Evolutionary conservation across 345 rosid genomes (phyloP), one percentile per base, ranked within the genome.

Genomic region (Euphorbia pulcherrima): DNA sequence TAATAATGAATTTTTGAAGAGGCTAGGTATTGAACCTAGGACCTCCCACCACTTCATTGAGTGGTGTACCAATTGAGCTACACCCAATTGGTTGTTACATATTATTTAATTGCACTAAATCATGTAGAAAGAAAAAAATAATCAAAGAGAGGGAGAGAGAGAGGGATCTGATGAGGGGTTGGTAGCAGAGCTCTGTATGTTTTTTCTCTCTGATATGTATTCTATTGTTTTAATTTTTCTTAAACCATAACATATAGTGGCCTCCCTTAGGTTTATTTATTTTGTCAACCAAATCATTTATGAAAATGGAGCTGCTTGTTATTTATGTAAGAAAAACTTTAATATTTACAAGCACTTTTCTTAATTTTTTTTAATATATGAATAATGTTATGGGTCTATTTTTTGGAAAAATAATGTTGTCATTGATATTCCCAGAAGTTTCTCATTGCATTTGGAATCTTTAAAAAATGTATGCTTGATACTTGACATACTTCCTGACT

Each of bases 401-500:
- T n/a, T 47, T 47, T 13, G n/a, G 2, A 47, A 52, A 52, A 13
- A 4, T 52, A 21, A 52, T 20, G 56, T 52, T 21, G 39, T 53
- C 47, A 29, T 60, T 41, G 53, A 63, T n/a, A 4, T 28, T 51
- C 13, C 24, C 28, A 29, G 35, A 23, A 67, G 13, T 50, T 70
- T 74, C 33, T 58, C 16, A 27, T 20, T 55, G 18, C 16, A 47
- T 30, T 28, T 23, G 48, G 37, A 33, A 52, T 62, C 40, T 64
- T 48, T 52, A 1, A 21, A 16, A 54, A 60, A 12, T 7, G 20
- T 62, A 27, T 60, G 70, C 52, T 56, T 39, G 52, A 20, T 40
- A 46, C 68, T 71, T 73, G 56, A 58, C 41, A 65, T 51, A 41
- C 64, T 60, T 67, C 13, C 47, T 30, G n/a, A 47, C 14, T 55